Evolutionary conservation across 129 eudicot species (phyloP), one percentile per base, ranked within the genome.

Genomic region (Pittosporum tobira): DNA sequence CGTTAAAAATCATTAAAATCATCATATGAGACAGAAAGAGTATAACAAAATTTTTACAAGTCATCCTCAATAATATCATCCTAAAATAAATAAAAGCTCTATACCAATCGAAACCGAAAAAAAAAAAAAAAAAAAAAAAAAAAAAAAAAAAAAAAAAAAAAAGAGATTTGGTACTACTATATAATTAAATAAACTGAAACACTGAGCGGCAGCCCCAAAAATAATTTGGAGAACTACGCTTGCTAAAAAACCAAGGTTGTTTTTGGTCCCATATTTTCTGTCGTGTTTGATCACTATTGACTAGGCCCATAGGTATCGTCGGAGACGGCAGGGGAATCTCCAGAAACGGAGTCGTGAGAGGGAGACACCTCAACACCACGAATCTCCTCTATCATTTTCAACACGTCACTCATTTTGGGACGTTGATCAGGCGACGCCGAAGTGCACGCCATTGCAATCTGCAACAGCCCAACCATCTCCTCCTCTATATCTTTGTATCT

Each of bases 401-500:
- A 81, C 1, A 84, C 91, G n/a, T 66, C 36, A 42, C 59, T 62
- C 81, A 87, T 84, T 20, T 29, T 58, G 1, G 94, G 99, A 63
- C 96, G 82, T 8, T 84, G 80, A 24, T 93, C 91, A 0, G 94
- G 88, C 10, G 67, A 61, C 4, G 68, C 77, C 3, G 73, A 36
- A 5, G 88, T 75, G 53, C 99, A 93, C 16, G 84, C 74, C 84
- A 87, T 71, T 1, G 83, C 96, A 21, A 93, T 75, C 71, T 87
- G 85, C 55, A 93, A 48, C 63, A 87, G 36, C 26, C 71, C 82
- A 70, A 81, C 99, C 86, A 93, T 72, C 68, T 93, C 96, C 66
- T 87, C 99, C 64, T 93, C 94, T 1, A 79, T 87, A 54, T 79
- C 94, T 66, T 62, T 81, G 38, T 81, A 83, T 67, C 99, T 78